Evolutionary conservation across 345 rosid genomes (phyloP).

Genomic region (Laguncularia racemosa): DNA sequence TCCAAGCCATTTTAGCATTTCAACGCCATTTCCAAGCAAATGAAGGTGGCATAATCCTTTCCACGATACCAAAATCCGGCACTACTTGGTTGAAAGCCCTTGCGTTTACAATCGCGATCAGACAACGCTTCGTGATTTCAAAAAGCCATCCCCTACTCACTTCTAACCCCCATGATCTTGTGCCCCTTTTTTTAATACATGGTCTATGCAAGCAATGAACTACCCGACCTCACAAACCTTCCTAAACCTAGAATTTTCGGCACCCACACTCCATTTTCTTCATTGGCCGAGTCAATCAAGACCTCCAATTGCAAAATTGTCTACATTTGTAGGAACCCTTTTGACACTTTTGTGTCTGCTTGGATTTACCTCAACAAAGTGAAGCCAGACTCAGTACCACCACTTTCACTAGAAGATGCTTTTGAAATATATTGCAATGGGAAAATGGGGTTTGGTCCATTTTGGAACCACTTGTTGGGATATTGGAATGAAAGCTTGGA

Average conservation of each 20-base stretch:
- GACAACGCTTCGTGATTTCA: constrained; percentile 3
- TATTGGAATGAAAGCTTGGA: constrained; percentile 32
- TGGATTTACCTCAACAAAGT: constrained; percentile 14
- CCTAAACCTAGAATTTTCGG: constrained; percentile 15
- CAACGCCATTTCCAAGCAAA: constrained; percentile 24
- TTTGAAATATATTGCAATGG: constrained; percentile 28
- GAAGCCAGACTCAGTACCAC: constrained; percentile 4
- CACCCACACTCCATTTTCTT: constrained; percentile 14
- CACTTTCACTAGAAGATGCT: constrained; percentile 17
- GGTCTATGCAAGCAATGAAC: constrained; percentile 8
- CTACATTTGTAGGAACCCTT: constrained; percentile 21
- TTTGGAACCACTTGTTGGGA: constrained; percentile 32
- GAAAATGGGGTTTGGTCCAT: constrained; percentile 22
- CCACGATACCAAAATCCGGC: constrained; percentile 33
- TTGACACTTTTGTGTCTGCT: constrained; percentile 15
- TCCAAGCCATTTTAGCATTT: constrained; percentile 39
- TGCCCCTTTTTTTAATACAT: constrained; percentile 24
- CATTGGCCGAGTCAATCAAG: constrained; percentile 8
- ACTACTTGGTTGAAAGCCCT: constrained; percentile 40
- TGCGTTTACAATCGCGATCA: constrained; percentile 15
- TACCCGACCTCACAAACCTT: constrained; percentile 9
- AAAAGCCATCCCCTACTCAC: constrained; percentile 15
- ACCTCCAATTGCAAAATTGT: constrained; percentile 13
- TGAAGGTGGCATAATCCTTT: constrained; percentile 19
- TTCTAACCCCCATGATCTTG: constrained; percentile 34